A percentile compares a stretch with the other conserved stretches of the same genome.
Evolutionary conservation across 2,329 filamentous ascomycete species (phyloP).

Genomic region (Fusarium sulawesiense): DNA sequence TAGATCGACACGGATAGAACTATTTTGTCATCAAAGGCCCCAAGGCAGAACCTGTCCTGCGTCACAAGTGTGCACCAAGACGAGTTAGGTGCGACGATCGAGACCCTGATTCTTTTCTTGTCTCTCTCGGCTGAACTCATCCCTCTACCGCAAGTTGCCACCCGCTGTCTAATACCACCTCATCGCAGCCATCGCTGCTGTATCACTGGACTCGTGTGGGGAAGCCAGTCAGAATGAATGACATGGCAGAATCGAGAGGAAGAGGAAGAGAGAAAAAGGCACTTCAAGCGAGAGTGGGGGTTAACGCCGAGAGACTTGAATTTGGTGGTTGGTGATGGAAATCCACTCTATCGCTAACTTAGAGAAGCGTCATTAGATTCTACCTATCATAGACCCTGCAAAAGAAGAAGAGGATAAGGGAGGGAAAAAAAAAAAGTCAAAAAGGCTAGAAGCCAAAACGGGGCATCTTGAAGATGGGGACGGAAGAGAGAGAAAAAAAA

Average conservation of each 20-base stretch:
- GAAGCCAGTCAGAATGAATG: background rate
- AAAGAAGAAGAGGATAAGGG: background rate
- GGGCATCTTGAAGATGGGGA: conserved; percentile 2
- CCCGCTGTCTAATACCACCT: conserved; percentile 16
- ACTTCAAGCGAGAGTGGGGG: conserved; percentile 16
- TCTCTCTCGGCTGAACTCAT: conserved; percentile 6
- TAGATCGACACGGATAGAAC: conserved; percentile 12
- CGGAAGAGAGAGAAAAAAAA: conserved; percentile 13
- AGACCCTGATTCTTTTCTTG: conserved; percentile 21
- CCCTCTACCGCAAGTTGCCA: conserved; percentile 19
- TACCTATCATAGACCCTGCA: conserved; percentile 33
- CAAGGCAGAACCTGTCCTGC: conserved; percentile 33
- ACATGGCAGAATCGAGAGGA: background rate
- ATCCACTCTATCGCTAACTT: conserved; percentile 19
- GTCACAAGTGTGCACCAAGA: conserved; percentile 27
- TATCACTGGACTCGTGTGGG: conserved; percentile 1
- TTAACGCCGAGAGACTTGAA: background rate
- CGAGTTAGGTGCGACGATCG: conserved; percentile 16
- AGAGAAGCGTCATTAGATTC: conserved; percentile 11
- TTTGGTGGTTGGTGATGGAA: conserved; percentile 14
- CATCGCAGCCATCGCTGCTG: conserved; percentile 3
- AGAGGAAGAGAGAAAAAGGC: conserved; percentile 1
- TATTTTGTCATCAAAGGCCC: conserved; percentile 11
- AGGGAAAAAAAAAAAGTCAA: background rate
- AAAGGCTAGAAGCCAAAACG: conserved; percentile 10